A percentile compares a stretch with the other conserved stretches of the same genome.
Conservation (phyloP, 2,329 filamentous ascomycete genomes). For the Venturia nashicola region DNA sequence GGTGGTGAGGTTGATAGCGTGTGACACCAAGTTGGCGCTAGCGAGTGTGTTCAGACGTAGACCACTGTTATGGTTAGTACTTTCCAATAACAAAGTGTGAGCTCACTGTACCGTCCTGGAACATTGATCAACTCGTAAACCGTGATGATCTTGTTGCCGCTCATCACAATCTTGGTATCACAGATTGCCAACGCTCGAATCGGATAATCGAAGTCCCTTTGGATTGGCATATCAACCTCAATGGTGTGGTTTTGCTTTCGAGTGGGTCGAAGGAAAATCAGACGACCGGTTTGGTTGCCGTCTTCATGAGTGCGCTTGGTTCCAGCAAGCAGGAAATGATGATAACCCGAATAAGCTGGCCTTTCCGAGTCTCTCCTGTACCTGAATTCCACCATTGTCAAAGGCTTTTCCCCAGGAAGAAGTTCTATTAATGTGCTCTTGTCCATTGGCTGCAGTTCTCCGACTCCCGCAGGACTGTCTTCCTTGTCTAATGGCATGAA, state of each 20-base stretch:
- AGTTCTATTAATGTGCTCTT: slow-evolving; percentile 11
- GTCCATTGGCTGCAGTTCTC: slow-evolving; percentile 16
- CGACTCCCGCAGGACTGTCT: neutral
- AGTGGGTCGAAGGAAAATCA: slow-evolving; percentile 1
- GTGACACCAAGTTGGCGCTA: slow-evolving; percentile 31
- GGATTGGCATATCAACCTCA: slow-evolving; percentile 34
- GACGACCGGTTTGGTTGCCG: slow-evolving; percentile 10
- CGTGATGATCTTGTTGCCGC: slow-evolving; percentile 29
- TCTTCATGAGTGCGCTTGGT: neutral
- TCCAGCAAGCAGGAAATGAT: slow-evolving; percentile 4
- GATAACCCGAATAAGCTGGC: neutral
- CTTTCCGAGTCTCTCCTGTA: neutral
- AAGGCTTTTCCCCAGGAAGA: neutral
- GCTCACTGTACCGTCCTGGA: neutral
- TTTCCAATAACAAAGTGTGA: neutral
- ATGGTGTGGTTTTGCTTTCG: slow-evolving; percentile 35
- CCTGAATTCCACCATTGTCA: neutral
- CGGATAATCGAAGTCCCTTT: slow-evolving; percentile 30
- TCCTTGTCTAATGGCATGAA: slow-evolving; percentile 2
- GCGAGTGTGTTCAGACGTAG: neutral
- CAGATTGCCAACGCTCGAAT: slow-evolving; percentile 46
- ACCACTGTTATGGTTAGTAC: neutral
- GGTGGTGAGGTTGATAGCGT: slow-evolving; percentile 38
- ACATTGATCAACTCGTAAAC: slow-evolving; percentile 1
- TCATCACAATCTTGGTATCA: slow-evolving; percentile 41